These are phyloP conservation scores for Plasmodium blacklocki DNA, from an alignment of 169 alveolate species.

Conservation along the genomic window DNA sequence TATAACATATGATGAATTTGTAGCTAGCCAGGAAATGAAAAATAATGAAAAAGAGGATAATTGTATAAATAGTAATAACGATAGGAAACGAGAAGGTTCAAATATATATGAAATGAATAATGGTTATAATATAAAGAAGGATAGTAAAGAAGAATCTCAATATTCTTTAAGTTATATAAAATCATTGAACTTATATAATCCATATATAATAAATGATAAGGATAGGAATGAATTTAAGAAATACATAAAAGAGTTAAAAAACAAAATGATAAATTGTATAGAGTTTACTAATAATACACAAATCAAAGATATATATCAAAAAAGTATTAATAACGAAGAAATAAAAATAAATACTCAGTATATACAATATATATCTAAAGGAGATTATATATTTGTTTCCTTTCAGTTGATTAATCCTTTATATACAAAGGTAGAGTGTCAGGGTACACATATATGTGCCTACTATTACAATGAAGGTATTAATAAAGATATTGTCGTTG, in stretches of 20 bases:
- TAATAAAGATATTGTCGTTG: conserved; percentile 39
- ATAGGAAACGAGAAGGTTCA: background rate
- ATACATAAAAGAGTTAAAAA: conserved; percentile 16
- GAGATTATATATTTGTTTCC: conserved; percentile 25
- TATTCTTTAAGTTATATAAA: background rate
- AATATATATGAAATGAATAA: background rate
- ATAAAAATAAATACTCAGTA: conserved; percentile 22
- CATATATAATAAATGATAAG: conserved; percentile 1
- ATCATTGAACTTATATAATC: conserved; percentile 16
- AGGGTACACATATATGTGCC: conserved; percentile 57
- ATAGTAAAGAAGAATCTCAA: background rate
- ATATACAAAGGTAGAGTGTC: conserved; percentile 62
- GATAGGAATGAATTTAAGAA: conserved; percentile 11
- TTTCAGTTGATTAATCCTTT: conserved; percentile 43
- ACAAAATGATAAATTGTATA: conserved; percentile 23
- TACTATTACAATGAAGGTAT: conserved; percentile 23
- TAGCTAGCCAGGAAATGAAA: background rate
- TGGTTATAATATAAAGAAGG: background rate
- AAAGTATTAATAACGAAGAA: conserved; percentile 21
- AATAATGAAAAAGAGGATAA: background rate
- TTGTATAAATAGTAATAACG: background rate
- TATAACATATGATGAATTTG: background rate
- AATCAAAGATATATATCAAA: conserved; percentile 50
- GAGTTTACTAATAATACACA: conserved; percentile 4
- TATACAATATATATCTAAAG: conserved; percentile 39